phyloP scores from a whole-genome alignment of 495 filamentous ascomycete species.

The Penicillium macrosclerotiorum region DNA sequence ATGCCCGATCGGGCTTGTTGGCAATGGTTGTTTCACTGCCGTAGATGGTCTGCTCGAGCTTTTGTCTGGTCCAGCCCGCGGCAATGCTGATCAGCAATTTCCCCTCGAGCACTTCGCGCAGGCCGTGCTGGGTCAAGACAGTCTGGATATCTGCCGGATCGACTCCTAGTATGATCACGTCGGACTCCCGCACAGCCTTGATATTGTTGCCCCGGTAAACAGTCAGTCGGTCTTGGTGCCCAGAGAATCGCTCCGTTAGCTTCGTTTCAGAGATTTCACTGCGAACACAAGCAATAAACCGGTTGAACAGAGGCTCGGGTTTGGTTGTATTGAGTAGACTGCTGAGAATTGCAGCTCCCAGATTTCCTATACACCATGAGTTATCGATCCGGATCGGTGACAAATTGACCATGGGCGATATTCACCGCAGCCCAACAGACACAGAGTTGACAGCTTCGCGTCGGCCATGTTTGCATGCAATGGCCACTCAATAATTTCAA shows the following conservation, averaged over 20 bases:
- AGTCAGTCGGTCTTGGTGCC: conserved; percentile 12
- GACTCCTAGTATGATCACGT: conserved; percentile 33
- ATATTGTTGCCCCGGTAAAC: conserved; percentile 19
- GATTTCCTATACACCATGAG: conserved; percentile 26
- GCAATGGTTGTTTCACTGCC: conserved; percentile 14
- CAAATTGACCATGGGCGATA: too few species aligned
- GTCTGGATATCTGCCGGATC: conserved; percentile 31
- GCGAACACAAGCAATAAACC: conserved; percentile 34
- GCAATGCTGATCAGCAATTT: conserved; percentile 45
- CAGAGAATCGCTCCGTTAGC: conserved; percentile 15
- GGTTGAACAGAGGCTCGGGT: conserved; percentile 18
- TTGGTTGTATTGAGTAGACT: conserved; percentile 22
- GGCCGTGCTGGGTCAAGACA: conserved; percentile 21
- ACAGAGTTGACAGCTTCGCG: conserved; percentile 24
- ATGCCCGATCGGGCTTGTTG: conserved; percentile 15
- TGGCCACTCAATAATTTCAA: too few species aligned
- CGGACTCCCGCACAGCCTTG: conserved; percentile 17
- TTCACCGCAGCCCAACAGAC: conserved; percentile 39
- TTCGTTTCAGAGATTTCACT: conserved; percentile 22
- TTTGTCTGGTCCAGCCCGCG: conserved; percentile 37
- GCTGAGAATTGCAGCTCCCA: conserved; percentile 37
- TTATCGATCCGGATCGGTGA: conserved; percentile 1
- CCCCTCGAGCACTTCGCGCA: conserved; percentile 20
- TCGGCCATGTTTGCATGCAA: conserved; percentile 15
- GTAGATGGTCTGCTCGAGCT: conserved; percentile 30